phyloP scores from a whole-genome alignment of 495 filamentous ascomycete species.

The Bacidia gigantensis region DNA sequence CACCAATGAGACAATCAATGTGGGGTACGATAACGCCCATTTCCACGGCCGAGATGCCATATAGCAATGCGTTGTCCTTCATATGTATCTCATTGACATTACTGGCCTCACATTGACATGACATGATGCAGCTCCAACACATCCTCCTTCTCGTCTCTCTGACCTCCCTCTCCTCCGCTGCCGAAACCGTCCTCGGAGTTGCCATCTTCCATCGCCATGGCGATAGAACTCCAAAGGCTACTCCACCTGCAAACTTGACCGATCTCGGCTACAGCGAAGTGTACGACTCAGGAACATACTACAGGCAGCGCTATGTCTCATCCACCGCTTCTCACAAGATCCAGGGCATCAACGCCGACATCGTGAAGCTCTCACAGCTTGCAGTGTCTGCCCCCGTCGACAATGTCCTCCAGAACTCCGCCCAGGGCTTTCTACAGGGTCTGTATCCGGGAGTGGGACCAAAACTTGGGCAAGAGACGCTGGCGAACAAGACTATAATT shows the following conservation, averaged over 20 bases:
- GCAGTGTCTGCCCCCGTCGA: constrained; percentile 42
- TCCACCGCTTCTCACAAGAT: constrained; percentile 36
- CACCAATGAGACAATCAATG: too few species aligned
- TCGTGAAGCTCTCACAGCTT: constrained; percentile 46
- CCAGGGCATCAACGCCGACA: constrained; percentile 38
- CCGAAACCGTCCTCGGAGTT: constrained; percentile 46
- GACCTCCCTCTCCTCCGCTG: constrained; percentile 30
- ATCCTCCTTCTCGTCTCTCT: constrained; percentile 22
- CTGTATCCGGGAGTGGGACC: constrained; percentile 46
- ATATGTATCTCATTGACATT: not conserved
- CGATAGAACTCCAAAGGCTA: constrained; percentile 44
- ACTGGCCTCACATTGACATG: not conserved
- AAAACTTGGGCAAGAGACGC: constrained; percentile 20
- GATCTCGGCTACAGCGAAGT: constrained; percentile 48
- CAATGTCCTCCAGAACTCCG: constrained; percentile 46
- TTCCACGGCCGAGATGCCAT: too few species aligned
- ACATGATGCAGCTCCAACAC: constrained; percentile 18
- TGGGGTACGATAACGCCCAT: too few species aligned
- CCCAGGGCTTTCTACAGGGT: constrained; percentile 45
- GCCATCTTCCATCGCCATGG: constrained; percentile 55
- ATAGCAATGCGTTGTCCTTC: too few species aligned
- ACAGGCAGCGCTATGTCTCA: constrained; percentile 46
- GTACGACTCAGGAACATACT: constrained; percentile 46
- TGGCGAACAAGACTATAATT: constrained; percentile 40
- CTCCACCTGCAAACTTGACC: constrained; percentile 40